phyloP scores from a whole-genome alignment of 768 basidiomycete species.

The Tremella fuciformis region DNA sequence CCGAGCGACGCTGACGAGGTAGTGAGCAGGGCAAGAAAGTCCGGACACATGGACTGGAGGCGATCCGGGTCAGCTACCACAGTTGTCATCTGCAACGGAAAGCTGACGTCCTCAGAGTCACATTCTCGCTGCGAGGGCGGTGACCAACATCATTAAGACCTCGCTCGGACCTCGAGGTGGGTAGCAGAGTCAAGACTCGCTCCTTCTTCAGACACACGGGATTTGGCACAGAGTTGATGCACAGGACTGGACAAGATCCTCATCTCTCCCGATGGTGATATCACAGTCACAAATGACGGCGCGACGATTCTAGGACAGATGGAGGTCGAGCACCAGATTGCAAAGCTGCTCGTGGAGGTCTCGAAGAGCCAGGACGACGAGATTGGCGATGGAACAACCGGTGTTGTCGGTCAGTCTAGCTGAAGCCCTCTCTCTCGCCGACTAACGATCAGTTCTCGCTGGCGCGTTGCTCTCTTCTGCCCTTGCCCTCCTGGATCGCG shows the following conservation, averaged over 20 bases:
- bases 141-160: constrained; percentile 90
- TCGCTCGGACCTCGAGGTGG: constrained; percentile 90
- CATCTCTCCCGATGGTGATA: constrained; percentile 82
- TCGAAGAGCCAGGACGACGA: constrained; percentile 99
- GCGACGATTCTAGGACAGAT: constrained; percentile 97
- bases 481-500: constrained; percentile 93
- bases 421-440: not conserved
- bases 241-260: constrained; percentile 65
- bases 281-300: constrained; percentile 98
- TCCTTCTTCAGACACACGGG: constrained; percentile 4
- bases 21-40: constrained; percentile 90
- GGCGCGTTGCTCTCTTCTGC: constrained; percentile 94
- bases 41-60: constrained; percentile 83
- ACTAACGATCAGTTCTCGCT: constrained; percentile 69
- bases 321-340: constrained; percentile 99
- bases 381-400: constrained; percentile 98
- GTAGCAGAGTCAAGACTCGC: constrained; percentile 17
- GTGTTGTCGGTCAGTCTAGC: constrained; percentile 84
- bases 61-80: constrained; percentile 72
- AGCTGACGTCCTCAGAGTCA: constrained; percentile 57
- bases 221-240: not conserved
- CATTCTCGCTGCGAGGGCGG: constrained; percentile 83
- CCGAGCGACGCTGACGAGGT: constrained; percentile 7
- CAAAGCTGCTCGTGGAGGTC: constrained; percentile 84
- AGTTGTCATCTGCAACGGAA: not conserved